Percentiles rank a stretch among this genome's conserved stretches.
Conservation (phyloP, 202 grass and related monocot species). For the Cymbopogon flexuosus region DNA sequence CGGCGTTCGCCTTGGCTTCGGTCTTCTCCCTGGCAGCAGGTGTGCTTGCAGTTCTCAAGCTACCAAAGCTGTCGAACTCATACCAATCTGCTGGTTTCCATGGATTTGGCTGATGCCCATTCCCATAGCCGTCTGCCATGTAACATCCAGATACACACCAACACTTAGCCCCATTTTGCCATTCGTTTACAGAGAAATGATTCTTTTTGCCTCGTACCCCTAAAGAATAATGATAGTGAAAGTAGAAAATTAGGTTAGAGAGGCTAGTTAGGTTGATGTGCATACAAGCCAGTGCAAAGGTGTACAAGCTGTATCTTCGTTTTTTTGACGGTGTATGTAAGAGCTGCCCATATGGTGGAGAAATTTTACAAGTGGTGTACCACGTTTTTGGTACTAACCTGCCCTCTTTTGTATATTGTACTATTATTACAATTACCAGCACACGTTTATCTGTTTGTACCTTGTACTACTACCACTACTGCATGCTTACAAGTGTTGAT, state of each 20-base stretch:
- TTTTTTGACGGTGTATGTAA: conserved; percentile 33
- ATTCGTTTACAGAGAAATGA: conserved; percentile 49
- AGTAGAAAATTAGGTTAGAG: conserved; percentile 40
- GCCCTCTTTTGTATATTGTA: not conserved
- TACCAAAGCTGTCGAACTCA: conserved; percentile 67
- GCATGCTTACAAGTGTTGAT: not conserved
- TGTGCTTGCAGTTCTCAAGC: conserved; percentile 67
- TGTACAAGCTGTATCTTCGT: conserved; percentile 23
- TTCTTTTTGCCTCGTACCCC: conserved; percentile 28
- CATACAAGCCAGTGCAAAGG: conserved; percentile 35
- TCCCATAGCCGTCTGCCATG: not conserved
- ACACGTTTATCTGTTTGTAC: not conserved
- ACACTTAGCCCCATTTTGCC: conserved; percentile 1
- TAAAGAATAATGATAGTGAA: conserved; percentile 35
- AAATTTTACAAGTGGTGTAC: conserved; percentile 9
- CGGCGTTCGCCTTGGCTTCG: conserved; percentile 78
- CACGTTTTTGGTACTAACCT: not conserved
- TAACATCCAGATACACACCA: not conserved
- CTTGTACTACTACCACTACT: not conserved
- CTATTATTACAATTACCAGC: not conserved
- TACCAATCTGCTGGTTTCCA: conserved; percentile 80
- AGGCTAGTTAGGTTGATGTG: conserved; percentile 38
- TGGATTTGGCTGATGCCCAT: conserved; percentile 64
- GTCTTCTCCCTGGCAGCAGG: conserved; percentile 68
- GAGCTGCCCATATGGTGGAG: not conserved